A percentile compares a stretch with the other conserved stretches of the same genome.
Conservation (phyloP, 169 alveolate genomes). For the Plasmodium ovale region DNA sequence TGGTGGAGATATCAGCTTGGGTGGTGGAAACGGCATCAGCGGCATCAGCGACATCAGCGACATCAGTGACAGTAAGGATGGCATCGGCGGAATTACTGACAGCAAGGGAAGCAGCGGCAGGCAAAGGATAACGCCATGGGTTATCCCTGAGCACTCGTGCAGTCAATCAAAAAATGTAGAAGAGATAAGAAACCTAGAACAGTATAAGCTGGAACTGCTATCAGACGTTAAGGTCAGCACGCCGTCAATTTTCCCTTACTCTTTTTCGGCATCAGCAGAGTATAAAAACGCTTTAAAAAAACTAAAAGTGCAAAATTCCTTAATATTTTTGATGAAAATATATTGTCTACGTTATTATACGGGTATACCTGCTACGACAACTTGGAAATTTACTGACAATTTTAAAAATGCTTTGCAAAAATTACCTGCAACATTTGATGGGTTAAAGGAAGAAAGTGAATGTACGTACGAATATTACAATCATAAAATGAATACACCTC, state of each 20-base stretch:
- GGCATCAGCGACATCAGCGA: background rate
- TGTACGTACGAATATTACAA: constrained; percentile 72
- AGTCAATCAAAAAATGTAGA: constrained; percentile 76
- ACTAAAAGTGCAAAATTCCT: constrained; percentile 76
- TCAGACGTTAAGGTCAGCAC: constrained; percentile 87
- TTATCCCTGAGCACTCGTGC: constrained; percentile 76
- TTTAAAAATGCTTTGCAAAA: constrained; percentile 78
- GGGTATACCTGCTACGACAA: constrained; percentile 81
- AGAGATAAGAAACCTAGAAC: constrained; percentile 75
- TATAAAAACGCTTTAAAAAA: constrained; percentile 83
- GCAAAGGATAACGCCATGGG: constrained; percentile 45
- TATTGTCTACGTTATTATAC: constrained; percentile 89
- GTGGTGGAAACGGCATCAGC: background rate
- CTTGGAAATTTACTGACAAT: constrained; percentile 77
- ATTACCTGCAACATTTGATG: constrained; percentile 73
- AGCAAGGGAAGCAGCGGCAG: background rate
- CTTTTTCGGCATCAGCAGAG: constrained; percentile 89
- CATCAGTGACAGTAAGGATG: background rate
- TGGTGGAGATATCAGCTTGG: constrained; percentile 4
- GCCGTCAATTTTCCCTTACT: constrained; percentile 78
- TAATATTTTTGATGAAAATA: constrained; percentile 85
- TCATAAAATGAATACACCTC: constrained; percentile 74
- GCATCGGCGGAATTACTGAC: background rate
- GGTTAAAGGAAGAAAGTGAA: constrained; percentile 68
- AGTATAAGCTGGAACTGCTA: constrained; percentile 83